Evolutionary conservation across 306 rosid genomes (phyloP), one percentile per base, ranked within the genome.

Genomic region (Cercis canadensis): DNA sequence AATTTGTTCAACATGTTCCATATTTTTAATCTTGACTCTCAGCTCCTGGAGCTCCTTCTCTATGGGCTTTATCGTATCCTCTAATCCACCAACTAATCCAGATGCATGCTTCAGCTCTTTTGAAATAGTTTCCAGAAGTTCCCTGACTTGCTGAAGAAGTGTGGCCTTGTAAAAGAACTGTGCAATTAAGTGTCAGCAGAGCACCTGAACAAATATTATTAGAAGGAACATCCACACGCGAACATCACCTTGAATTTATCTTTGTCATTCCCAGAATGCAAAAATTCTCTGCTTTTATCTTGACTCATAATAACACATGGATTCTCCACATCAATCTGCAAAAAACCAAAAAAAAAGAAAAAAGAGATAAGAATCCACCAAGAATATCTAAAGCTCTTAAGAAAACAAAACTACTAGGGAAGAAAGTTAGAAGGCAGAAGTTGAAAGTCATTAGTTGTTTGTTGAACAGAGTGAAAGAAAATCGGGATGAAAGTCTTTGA

Each of bases 161-260:
- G 98, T 90, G 74, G 96, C 98, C 88, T 88, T 93, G 92, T 80
- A 93, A 82, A 87, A 93, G 72, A 93, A 93, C 98, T 93, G 88
- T 73, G 37, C n/a, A 72, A 65, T 65, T 14, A 73, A 68, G 81
- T 60, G 80, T 90, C 80, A 85, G 82, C 65, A 63, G 33, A 40
- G 70, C 59, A 82, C 61, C 78, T 58, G 58, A 57, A 65, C 5
- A 82, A 67, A 59, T 57, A 47, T 54, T 50, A 49, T 32, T 46
- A 41, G 60, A 50, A 40, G 40, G 67, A 61, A 41, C 29, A 78
- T 12, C 69, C 44, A 64, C 56, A 24, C 11, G 54, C 50, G 76
- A 56, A 57, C 49, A 84, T 71, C 69, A 90, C 98, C 98, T 90
- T 87, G 76, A 93, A 93, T 88, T 90, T 90, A 73, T 93, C 98